phyloP scores from a whole-genome alignment of 179 eudicot species.

The Vitellaria paradoxa region DNA sequence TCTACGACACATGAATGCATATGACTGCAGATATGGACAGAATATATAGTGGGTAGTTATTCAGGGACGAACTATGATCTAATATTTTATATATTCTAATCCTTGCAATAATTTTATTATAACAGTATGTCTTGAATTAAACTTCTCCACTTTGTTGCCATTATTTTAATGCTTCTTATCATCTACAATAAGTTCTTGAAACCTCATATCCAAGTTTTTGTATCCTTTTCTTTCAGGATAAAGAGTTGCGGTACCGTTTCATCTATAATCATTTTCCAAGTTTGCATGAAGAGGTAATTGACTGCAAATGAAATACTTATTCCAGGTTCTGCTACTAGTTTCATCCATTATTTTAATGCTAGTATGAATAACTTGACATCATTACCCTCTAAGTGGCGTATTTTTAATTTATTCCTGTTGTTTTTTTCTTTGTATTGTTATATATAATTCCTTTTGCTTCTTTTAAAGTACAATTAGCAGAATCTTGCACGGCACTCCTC shows the following conservation, averaged over 20 bases:
- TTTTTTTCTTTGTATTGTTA: too few species aligned
- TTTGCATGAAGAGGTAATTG: conserved; percentile 64
- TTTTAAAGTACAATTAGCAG: conserved; percentile 20
- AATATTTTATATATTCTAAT: too few species aligned
- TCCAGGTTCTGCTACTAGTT: too few species aligned
- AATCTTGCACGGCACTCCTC: conserved; percentile 25
- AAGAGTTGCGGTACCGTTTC: conserved; percentile 73
- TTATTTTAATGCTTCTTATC: neutral
- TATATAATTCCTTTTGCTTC: neutral
- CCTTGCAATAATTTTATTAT: too few species aligned
- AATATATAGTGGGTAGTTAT: neutral
- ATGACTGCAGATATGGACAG: neutral
- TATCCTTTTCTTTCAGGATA: conserved; percentile 47
- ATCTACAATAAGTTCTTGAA: neutral
- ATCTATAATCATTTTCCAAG: conserved; percentile 79
- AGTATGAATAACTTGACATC: too few species aligned
- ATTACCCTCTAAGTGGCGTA: too few species aligned
- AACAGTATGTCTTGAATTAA: neutral
- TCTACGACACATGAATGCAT: neutral
- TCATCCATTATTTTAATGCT: too few species aligned
- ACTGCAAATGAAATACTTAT: neutral
- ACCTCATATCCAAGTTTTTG: neutral
- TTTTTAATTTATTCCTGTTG: too few species aligned
- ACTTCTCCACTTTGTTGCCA: neutral
- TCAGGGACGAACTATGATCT: neutral